Evolutionary conservation across 2,329 filamentous ascomycete species (phyloP).

Genomic region (Cladosporium sp.): DNA sequence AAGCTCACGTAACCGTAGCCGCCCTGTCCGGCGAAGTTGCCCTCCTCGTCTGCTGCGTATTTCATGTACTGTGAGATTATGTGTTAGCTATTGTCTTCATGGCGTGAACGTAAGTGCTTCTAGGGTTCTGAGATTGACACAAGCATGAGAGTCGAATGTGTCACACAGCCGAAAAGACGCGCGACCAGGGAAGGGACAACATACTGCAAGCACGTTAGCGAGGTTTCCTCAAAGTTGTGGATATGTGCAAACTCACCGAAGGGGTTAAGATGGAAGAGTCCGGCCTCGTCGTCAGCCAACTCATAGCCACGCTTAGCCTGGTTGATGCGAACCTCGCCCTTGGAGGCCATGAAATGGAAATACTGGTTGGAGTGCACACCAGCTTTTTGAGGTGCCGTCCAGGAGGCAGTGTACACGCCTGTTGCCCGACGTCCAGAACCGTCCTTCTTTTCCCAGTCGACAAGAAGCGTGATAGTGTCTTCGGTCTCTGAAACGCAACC

Average conservation of each 20-base stretch:
- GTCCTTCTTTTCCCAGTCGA: conserved; percentile 76
- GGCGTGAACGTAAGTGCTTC: too few relatives aligned
- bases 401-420: conserved; percentile 87
- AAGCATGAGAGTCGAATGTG: background rate
- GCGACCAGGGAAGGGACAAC: background rate
- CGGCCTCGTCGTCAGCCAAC: conserved; percentile 73
- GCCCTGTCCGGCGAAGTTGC: conserved; percentile 85
- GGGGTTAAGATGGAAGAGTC: conserved; percentile 82
- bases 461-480: conserved; percentile 87
- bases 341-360: conserved; percentile 86
- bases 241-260: conserved; percentile 11
- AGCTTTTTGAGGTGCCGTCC: conserved; percentile 88
- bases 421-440: conserved; percentile 70
- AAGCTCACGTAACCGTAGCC: conserved; percentile 93
- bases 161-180: too few relatives aligned
- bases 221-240: too few relatives aligned
- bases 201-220: background rate
- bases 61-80: conserved; percentile 22
- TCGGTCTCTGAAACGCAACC: conserved; percentile 80
- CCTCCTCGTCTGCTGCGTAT: conserved; percentile 89
- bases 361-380: conserved; percentile 97
- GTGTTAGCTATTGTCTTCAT: background rate
- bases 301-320: conserved; percentile 95
- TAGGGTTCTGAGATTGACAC: background rate
- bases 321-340: conserved; percentile 83